A percentile compares a stretch with the other conserved stretches of the same genome.
These are phyloP conservation scores for Alternaria longipes DNA, from an alignment of 2,329 filamentous ascomycete species.

Conservation along the genomic window DNA sequence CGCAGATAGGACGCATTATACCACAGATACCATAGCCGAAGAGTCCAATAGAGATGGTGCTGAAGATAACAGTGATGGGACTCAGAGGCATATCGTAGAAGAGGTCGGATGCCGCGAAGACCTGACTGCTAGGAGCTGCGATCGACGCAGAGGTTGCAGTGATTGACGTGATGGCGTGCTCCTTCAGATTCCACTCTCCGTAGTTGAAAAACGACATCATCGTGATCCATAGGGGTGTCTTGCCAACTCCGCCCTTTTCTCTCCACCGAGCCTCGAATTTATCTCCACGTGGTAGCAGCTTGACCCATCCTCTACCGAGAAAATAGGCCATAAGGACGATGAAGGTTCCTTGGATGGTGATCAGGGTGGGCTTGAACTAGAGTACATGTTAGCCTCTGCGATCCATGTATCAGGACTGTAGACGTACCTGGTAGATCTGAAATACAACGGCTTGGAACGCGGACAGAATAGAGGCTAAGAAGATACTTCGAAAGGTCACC, in stretches of 20 bases:
- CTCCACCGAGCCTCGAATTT: constrained; percentile 27
- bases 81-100: constrained; percentile 22
- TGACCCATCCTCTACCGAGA: constrained; percentile 24
- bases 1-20: constrained; percentile 25
- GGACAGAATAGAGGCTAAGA: constrained; percentile 20
- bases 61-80: constrained; percentile 24
- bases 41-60: constrained; percentile 26
- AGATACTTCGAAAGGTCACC: constrained; percentile 21
- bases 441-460: constrained; percentile 27
- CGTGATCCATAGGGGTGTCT: constrained; percentile 17
- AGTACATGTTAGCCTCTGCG: neutral
- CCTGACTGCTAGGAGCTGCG: constrained; percentile 24
- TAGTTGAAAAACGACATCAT: constrained; percentile 27
- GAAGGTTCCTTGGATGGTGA: constrained; percentile 28
- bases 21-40: constrained; percentile 28
- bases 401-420: neutral
- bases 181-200: constrained; percentile 24
- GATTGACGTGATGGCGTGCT: constrained; percentile 25
- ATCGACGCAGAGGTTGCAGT: constrained; percentile 28
- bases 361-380: constrained; percentile 26
- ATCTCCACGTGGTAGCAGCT: constrained; percentile 22
- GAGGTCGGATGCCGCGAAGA: constrained; percentile 25
- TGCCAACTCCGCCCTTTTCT: constrained; percentile 20
- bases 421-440: constrained; percentile 23
- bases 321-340: constrained; percentile 28